Evolutionary conservation across 1,284 basidiomycete genomes (phyloP).

Genomic region (Trichosporon sp.): DNA sequence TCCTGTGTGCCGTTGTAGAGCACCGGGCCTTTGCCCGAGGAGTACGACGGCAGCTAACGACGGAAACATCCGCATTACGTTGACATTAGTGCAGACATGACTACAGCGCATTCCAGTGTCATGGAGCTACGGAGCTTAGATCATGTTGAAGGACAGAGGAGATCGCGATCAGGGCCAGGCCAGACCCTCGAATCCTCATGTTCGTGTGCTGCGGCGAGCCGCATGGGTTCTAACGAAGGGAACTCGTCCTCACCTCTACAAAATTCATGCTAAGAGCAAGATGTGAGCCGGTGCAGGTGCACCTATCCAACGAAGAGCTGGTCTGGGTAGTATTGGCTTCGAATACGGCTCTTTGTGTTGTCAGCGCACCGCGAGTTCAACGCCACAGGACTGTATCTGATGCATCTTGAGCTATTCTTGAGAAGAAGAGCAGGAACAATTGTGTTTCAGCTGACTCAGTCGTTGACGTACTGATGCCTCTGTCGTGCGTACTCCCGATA

Average conservation of each 20-base stretch:
- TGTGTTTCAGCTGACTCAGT: neutral
- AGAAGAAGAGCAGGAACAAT: neutral
- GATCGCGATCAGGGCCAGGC: neutral
- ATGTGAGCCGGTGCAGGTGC: too few species aligned
- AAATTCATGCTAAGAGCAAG: too few species aligned
- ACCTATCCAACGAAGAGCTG: too few species aligned
- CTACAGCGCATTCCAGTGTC: neutral
- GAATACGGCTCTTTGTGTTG: too few species aligned
- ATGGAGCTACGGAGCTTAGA: conserved; percentile 8
- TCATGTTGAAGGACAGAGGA: neutral
- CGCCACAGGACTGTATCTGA: too few species aligned
- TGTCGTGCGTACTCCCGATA: neutral
- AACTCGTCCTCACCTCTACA: neutral
- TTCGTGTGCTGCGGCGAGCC: neutral
- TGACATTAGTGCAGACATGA: neutral
- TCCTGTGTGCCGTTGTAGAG: neutral
- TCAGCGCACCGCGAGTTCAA: neutral
- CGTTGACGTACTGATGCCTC: neutral
- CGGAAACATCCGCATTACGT: conserved; percentile 10
- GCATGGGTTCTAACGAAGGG: neutral
- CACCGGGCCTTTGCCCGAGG: neutral
- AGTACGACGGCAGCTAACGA: neutral
- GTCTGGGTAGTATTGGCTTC: too few species aligned
- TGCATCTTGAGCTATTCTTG: too few species aligned
- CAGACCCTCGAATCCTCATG: conserved; percentile 17